These are phyloP conservation scores for Penicillium sp. DNA, from an alignment of 2,329 filamentous ascomycete genomes.

Conservation along the genomic window DNA sequence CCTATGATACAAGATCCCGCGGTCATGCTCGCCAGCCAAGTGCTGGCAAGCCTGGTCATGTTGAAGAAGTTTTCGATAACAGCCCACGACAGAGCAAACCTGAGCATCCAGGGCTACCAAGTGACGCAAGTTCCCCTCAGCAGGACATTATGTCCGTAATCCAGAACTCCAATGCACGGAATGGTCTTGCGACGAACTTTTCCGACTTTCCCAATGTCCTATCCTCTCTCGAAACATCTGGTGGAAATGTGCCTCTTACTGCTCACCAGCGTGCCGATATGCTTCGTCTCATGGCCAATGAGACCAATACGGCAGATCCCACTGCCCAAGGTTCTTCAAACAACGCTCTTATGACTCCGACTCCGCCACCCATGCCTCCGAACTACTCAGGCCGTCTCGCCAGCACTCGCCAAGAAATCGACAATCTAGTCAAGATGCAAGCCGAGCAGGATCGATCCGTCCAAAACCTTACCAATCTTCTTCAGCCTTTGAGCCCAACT, in stretches of 20 bases:
- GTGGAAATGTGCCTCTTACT: slow-evolving; percentile 46
- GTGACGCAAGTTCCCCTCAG: slow-evolving; percentile 31
- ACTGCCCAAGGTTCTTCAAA: slow-evolving; percentile 44
- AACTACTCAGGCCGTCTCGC: slow-evolving; percentile 53
- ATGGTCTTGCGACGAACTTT: slow-evolving; percentile 38
- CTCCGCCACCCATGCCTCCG: slow-evolving; percentile 55
- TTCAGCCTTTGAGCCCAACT: slow-evolving; percentile 78
- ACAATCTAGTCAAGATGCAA: slow-evolving; percentile 75
- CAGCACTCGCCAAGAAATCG: slow-evolving; percentile 72
- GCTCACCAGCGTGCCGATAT: slow-evolving; percentile 49
- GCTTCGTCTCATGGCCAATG: slow-evolving; percentile 49
- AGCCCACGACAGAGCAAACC: slow-evolving; percentile 32
- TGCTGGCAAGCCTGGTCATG: slow-evolving; percentile 33
- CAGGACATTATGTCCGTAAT: slow-evolving; percentile 53
- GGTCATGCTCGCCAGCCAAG: slow-evolving; percentile 33
- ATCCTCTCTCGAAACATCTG: slow-evolving; percentile 46
- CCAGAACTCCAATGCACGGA: slow-evolving; percentile 48
- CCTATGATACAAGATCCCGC: slow-evolving; percentile 34
- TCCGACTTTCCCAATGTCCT: slow-evolving; percentile 48
- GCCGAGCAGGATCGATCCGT: slow-evolving; percentile 76
- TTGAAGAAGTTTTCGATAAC: slow-evolving; percentile 48
- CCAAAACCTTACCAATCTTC: slow-evolving; percentile 69
- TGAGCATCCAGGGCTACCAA: slow-evolving; percentile 20
- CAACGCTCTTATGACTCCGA: slow-evolving; percentile 59
- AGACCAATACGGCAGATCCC: slow-evolving; percentile 45